Evolutionary conservation across 495 filamentous ascomycete genomes (phyloP).

Genomic region (Parathielavia appendiculata): DNA sequence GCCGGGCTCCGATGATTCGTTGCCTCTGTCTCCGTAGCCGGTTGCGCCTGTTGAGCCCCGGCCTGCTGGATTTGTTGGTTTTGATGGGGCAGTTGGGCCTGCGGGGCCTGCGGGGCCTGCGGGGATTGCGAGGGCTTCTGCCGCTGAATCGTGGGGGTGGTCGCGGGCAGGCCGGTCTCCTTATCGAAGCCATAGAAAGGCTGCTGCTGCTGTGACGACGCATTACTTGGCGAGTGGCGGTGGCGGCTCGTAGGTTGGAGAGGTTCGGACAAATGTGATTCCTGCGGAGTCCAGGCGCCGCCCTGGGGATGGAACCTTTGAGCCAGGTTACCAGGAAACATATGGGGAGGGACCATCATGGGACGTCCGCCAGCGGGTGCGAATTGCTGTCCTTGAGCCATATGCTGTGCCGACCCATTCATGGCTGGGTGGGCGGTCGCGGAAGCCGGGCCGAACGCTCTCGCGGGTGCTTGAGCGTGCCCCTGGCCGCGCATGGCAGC

Average conservation of each 20-base stretch:
- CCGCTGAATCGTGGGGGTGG: constrained; percentile 15
- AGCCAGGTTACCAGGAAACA: constrained; percentile 25
- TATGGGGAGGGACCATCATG: constrained; percentile 21
- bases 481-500: constrained; percentile 20
- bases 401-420: constrained; percentile 17
- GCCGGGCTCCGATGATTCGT: constrained; percentile 17
- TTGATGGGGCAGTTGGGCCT: constrained; percentile 20
- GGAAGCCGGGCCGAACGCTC: constrained; percentile 13
- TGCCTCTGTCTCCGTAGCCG: constrained; percentile 21
- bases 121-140: constrained; percentile 15
- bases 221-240: constrained; percentile 33
- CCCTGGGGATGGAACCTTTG: constrained; percentile 30
- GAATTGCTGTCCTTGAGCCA: constrained; percentile 14
- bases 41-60: constrained; percentile 4
- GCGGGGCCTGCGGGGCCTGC: too few species aligned
- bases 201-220: constrained; percentile 25
- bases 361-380: constrained; percentile 14
- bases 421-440: constrained; percentile 12
- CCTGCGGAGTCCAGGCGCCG: constrained; percentile 40
- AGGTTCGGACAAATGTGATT: constrained; percentile 43
- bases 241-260: constrained; percentile 38
- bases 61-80: constrained; percentile 16
- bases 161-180: constrained; percentile 34
- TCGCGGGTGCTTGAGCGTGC: constrained; percentile 6
- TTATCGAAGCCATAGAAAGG: constrained; percentile 41